A percentile compares a stretch with the other conserved stretches of the same genome.
Conservation (phyloP, 192 early-diverging fungal genomes). For the Chytriomyces sp. region DNA sequence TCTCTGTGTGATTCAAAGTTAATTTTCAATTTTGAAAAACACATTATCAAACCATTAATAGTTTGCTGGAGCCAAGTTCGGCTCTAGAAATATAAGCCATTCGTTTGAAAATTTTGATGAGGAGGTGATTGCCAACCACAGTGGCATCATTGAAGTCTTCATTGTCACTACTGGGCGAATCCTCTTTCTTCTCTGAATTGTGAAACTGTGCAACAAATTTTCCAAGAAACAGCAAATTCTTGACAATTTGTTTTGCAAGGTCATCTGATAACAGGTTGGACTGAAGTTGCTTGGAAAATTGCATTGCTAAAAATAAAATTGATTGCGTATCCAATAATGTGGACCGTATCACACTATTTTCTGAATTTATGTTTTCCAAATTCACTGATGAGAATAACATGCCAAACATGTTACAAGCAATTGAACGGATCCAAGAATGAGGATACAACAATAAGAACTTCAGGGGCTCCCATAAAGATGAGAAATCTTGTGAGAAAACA, state of each 20-base stretch:
- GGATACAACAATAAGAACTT: slow-evolving; percentile 78
- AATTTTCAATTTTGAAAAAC: not conserved
- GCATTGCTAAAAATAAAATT: slow-evolving; percentile 32
- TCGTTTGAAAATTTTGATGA: slow-evolving; percentile 64
- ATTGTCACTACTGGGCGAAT: slow-evolving; percentile 19
- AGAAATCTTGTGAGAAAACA: slow-evolving; percentile 33
- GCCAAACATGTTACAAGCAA: slow-evolving; percentile 73
- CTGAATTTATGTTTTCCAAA: slow-evolving; percentile 50
- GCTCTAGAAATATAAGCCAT: slow-evolving; percentile 68
- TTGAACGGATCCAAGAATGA: slow-evolving; percentile 85
- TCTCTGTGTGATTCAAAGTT: slow-evolving; percentile 53
- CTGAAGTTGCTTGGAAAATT: slow-evolving; percentile 42
- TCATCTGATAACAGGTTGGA: slow-evolving; percentile 64
- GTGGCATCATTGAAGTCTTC: slow-evolving; percentile 31
- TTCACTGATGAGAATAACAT: slow-evolving; percentile 74
- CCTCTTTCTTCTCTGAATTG: slow-evolving; percentile 10
- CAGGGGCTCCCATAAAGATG: slow-evolving; percentile 68
- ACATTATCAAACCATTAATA: slow-evolving; percentile 24
- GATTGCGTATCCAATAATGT: not conserved
- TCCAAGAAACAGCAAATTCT: slow-evolving; percentile 92
- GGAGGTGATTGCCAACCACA: slow-evolving; percentile 33
- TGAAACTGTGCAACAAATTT: slow-evolving; percentile 42
- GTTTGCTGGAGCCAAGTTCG: slow-evolving; percentile 50
- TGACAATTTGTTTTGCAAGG: slow-evolving; percentile 84
- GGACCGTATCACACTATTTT: slow-evolving; percentile 2